These are phyloP conservation scores for Favolaschia claudopus DNA, from an alignment of 768 basidiomycete species.

Conservation along the genomic window DNA sequence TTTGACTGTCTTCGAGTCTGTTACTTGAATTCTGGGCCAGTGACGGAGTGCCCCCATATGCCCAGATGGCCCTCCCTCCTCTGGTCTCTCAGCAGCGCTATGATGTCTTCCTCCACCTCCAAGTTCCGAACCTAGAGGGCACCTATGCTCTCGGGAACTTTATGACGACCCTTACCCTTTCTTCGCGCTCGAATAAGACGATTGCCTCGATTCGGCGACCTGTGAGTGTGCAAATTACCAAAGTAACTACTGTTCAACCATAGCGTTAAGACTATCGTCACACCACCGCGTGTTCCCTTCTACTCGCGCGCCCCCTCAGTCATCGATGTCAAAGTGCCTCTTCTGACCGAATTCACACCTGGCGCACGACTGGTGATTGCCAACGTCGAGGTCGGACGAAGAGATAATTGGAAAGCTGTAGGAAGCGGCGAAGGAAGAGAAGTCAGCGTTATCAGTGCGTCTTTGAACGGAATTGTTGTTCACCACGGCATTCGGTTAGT, in stretches of 20 bases:
- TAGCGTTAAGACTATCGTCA: constrained; percentile 61
- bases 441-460: constrained; percentile 69
- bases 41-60: constrained; percentile 71
- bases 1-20: neutral
- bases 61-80: constrained; percentile 56
- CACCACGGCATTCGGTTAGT: constrained; percentile 76
- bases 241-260: constrained; percentile 6
- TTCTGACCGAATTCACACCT: constrained; percentile 63
- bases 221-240: constrained; percentile 51
- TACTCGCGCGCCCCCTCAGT: constrained; percentile 49
- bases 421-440: constrained; percentile 79
- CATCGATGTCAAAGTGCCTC: constrained; percentile 58
- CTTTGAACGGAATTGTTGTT: constrained; percentile 65
- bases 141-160: constrained; percentile 86
- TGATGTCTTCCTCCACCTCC: constrained; percentile 71
- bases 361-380: constrained; percentile 59
- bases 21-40: constrained; percentile 43
- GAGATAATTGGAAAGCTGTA: constrained; percentile 74
- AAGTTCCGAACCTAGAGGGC: constrained; percentile 68
- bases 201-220: constrained; percentile 67
- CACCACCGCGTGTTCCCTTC: constrained; percentile 51
- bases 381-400: constrained; percentile 75
- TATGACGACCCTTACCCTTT: constrained; percentile 74
- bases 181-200: constrained; percentile 68
- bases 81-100: constrained; percentile 74